These are phyloP conservation scores for Phialemonium atrogriseum DNA, from an alignment of 2,329 filamentous ascomycete genomes.

Conservation along the genomic window DNA sequence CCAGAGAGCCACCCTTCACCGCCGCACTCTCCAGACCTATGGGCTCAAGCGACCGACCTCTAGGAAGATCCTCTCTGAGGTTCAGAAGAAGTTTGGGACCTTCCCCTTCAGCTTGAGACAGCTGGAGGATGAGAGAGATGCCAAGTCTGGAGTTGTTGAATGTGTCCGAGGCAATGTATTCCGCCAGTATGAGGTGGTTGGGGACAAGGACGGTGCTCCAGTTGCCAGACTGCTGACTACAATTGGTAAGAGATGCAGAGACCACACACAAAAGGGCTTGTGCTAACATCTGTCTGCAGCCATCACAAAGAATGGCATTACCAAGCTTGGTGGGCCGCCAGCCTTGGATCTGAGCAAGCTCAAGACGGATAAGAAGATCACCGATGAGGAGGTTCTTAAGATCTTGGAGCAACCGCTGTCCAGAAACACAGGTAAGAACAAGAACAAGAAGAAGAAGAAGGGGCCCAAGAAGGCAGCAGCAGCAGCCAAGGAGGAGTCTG, in stretches of 20 bases:
- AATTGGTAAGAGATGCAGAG: slow-evolving; percentile 57
- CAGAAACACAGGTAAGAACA: slow-evolving; percentile 85
- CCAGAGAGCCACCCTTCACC: slow-evolving; percentile 84
- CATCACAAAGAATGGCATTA: slow-evolving; percentile 95
- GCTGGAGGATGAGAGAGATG: slow-evolving; percentile 91
- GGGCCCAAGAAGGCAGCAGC: slow-evolving; percentile 41
- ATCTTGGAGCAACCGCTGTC: slow-evolving; percentile 83
- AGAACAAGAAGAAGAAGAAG: slow-evolving; percentile 81
- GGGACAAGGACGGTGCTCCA: slow-evolving; percentile 79
- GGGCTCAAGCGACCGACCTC: slow-evolving; percentile 90
- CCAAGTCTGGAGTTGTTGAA: slow-evolving; percentile 92
- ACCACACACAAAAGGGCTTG: background rate
- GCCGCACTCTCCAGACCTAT: slow-evolving; percentile 86
- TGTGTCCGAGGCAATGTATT: slow-evolving; percentile 90
- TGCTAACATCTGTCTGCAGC: slow-evolving; percentile 49
- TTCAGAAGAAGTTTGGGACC: slow-evolving; percentile 92
- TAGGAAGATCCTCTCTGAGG: slow-evolving; percentile 84
- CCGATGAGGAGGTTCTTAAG: slow-evolving; percentile 89
- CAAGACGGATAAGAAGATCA: slow-evolving; percentile 97
- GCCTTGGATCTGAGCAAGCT: slow-evolving; percentile 70
- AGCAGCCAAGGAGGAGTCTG: slow-evolving; percentile 15
- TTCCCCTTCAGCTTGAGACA: slow-evolving; percentile 98
- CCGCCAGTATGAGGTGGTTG: slow-evolving; percentile 91
- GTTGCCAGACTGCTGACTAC: slow-evolving; percentile 87
- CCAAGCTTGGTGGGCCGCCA: slow-evolving; percentile 71